Evolutionary conservation across 805 yeast species (phyloP).

Genomic region (Candida krabiensis): DNA sequence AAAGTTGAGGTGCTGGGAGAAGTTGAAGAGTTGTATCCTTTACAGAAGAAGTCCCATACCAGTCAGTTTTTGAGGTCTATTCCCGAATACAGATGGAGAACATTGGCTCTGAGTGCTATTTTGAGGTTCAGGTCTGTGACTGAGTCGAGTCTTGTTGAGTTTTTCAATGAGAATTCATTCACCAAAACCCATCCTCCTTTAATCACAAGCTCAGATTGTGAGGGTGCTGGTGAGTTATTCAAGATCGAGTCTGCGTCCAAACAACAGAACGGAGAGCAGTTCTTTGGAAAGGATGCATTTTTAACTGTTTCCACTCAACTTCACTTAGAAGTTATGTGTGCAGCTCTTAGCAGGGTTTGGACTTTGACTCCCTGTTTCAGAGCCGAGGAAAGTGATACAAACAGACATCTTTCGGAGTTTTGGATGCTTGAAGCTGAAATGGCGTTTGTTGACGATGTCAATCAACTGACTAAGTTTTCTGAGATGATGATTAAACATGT

Average conservation of each 20-base stretch:
- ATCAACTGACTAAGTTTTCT: slow-evolving; percentile 61
- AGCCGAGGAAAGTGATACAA: slow-evolving; percentile 90
- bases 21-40: slow-evolving; percentile 66
- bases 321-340: slow-evolving; percentile 79
- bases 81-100: slow-evolving; percentile 79
- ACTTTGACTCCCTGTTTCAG: slow-evolving; percentile 88
- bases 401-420: slow-evolving; percentile 88
- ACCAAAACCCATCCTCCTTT: slow-evolving; percentile 83
- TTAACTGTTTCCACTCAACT: slow-evolving; percentile 91
- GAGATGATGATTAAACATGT: slow-evolving; percentile 68
- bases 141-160: slow-evolving; percentile 52
- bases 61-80: slow-evolving; percentile 63
- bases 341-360: slow-evolving; percentile 81
- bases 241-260: slow-evolving; percentile 41
- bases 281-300: slow-evolving; percentile 67
- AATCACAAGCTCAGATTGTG: slow-evolving; percentile 88
- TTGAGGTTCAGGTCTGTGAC: slow-evolving; percentile 72
- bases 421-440: slow-evolving; percentile 98
- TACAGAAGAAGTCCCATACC: slow-evolving; percentile 78
- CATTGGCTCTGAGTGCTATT: slow-evolving; percentile 62
- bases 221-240: slow-evolving; percentile 95
- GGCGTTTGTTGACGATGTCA: slow-evolving; percentile 58
- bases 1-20: slow-evolving; percentile 55
- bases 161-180: slow-evolving; percentile 55
- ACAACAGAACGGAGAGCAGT: slow-evolving; percentile 30